Evolutionary conservation across 495 filamentous ascomycete genomes (phyloP).

Genomic region (Aspergillus mulundensis): DNA sequence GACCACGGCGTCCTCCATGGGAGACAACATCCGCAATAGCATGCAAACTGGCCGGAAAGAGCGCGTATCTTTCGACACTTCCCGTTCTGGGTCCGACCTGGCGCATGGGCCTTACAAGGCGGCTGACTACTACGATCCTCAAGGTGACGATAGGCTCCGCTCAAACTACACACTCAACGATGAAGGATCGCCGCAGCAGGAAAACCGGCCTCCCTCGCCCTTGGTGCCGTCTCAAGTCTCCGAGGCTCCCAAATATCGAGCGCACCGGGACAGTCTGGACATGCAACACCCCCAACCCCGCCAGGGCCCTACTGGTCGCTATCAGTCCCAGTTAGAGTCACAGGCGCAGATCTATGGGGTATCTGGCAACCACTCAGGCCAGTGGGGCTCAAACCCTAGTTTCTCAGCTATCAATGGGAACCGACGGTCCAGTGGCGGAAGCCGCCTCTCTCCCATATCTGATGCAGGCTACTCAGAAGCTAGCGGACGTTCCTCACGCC

Average conservation of each 20-base stretch:
- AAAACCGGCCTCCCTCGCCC: conserved; percentile 56
- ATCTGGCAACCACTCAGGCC: conserved; percentile 61
- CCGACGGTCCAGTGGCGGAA: conserved; percentile 42
- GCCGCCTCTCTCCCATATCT: conserved; percentile 51
- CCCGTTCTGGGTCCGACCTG: conserved; percentile 69
- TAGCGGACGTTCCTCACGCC: conserved; percentile 24
- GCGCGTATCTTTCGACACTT: conserved; percentile 53
- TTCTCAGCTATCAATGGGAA: conserved; percentile 38
- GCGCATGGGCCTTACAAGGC: conserved; percentile 55
- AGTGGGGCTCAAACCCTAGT: conserved; percentile 64
- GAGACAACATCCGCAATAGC: conserved; percentile 51
- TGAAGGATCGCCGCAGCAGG: conserved; percentile 41
- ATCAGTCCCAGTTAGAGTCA: conserved; percentile 74
- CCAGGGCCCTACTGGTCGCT: conserved; percentile 74
- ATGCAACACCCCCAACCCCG: conserved; percentile 88
- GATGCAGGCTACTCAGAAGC: conserved; percentile 48
- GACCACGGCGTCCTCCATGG: conserved; percentile 80
- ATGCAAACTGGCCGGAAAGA: conserved; percentile 45
- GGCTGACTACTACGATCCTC: conserved; percentile 58
- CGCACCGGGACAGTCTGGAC: conserved; percentile 83
- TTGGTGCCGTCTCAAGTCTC: conserved; percentile 61
- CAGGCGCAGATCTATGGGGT: conserved; percentile 68
- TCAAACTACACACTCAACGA: conserved; percentile 55
- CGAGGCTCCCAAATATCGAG: conserved; percentile 86
- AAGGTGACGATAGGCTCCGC: conserved; percentile 68